A percentile compares a stretch with the other conserved stretches of the same genome.
Evolutionary conservation across 176 grass and related monocot genomes (phyloP).

Genomic region (Musa schizocarpa): DNA sequence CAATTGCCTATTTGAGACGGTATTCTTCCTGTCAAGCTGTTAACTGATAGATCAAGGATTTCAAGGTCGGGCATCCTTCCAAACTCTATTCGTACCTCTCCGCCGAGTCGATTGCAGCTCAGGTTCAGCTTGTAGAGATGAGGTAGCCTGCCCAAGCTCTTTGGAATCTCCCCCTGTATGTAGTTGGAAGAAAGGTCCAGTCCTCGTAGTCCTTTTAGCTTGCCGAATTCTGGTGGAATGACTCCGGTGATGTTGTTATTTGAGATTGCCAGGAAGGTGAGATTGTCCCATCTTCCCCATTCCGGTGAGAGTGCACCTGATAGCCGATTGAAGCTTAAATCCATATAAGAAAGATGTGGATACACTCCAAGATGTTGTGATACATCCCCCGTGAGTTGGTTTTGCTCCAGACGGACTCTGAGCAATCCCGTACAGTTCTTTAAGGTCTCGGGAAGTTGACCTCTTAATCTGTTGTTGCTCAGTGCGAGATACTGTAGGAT

Average conservation of each 20-base stretch:
- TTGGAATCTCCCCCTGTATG: conserved; percentile 1
- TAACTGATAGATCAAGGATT: conserved; percentile 14
- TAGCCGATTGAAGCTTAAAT: background rate
- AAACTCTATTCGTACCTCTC: background rate
- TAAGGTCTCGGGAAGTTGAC: conserved; percentile 7
- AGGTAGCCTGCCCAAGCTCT: background rate
- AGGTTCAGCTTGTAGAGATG: background rate
- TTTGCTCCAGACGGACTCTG: rapidly evolving
- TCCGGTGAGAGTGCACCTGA: background rate
- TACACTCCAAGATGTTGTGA: conserved; percentile 19
- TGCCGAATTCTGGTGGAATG: background rate
- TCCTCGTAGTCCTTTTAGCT: background rate
- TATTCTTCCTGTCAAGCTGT: conserved; percentile 15
- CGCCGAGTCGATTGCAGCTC: background rate
- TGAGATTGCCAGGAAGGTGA: background rate
- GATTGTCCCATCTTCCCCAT: background rate
- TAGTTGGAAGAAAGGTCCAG: background rate
- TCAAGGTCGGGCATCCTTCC: background rate
- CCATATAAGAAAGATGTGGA: background rate
- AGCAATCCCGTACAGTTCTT: conserved; percentile 10
- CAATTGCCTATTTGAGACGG: background rate
- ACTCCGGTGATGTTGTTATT: no score
- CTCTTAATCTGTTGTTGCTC: conserved; percentile 1
- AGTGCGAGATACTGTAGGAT: no score
- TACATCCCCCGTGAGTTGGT: conserved; percentile 17